Base-by-base conservation (phyloP, 2,329 filamentous ascomycete species). In the Hypomyces rosellus region DNA sequence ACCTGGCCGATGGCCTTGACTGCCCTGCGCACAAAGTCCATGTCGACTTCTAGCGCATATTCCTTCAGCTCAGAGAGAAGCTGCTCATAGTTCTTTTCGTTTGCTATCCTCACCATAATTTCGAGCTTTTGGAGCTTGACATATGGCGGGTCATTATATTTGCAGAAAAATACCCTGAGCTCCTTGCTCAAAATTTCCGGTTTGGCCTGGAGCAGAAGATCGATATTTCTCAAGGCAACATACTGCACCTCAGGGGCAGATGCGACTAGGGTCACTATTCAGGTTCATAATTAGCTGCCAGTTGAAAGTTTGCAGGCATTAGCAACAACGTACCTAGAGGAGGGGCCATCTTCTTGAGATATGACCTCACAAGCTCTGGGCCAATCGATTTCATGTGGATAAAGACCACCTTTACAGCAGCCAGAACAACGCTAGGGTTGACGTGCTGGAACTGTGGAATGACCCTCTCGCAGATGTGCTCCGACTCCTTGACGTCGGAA, bases 91-190 rank as follows among this genome's bases (percentile, higher is more conserved):
- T 97, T 99, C 65, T 86, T 87, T 60, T 96, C 91, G 71, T 96
- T 97, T 54, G 92, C 89, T 83, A 99, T 97, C 68, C 93, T 85
- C 44, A 99, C 92, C 93, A 99, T 97, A 56, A 97, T 97, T 66
- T 99, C 93, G 45, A 99, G 81, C 66, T 99, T 99, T 65, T 96
- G 88, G 53, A 99, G 83, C 70, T 99, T 99, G 62, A 99, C 85
- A 66, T 99, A 99, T 18, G 90, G 90, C 2, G 93, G 92, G 61
- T 99, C 93, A 66, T 97, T 97, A 74, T 99, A 99, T 73, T 99
- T 99, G 85, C 93, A 99, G 74, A 99, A 99, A 74, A 99, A 99
- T 8, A 99, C 93, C 41, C 93, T 84, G 63, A 99, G 83, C 69
- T 99, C 93, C 69, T 97, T 97, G 76, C 89, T 95, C 9, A 99